Evolutionary conservation across 805 yeast species (phyloP).

Genomic region (Tetrapisispora pingtungensis): DNA sequence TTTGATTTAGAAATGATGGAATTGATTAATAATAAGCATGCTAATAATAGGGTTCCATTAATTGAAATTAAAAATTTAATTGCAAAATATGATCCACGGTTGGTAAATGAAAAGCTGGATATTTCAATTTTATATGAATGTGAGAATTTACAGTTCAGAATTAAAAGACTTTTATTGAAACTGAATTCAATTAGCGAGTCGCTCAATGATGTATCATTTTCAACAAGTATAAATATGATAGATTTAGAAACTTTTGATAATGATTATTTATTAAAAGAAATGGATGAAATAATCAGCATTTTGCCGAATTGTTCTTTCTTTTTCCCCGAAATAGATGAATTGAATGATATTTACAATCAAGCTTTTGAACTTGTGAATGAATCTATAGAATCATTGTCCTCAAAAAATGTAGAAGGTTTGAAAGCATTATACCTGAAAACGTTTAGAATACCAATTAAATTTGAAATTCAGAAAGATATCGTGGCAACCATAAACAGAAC

Average conservation of each 20-base stretch:
- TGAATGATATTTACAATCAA: constrained; percentile 3
- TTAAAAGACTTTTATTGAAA: not conserved
- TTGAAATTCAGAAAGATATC: not conserved
- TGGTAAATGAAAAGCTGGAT: not conserved
- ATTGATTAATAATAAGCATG: not conserved
- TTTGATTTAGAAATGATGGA: not conserved
- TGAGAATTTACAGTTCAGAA: not conserved
- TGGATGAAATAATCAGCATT: constrained; percentile 1
- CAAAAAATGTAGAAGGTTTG: constrained; percentile 4
- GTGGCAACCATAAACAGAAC: constrained; percentile 9
- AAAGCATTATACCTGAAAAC: constrained; percentile 7
- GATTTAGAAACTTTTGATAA: constrained; percentile 2
- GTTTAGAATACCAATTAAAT: constrained; percentile 8
- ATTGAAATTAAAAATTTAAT: not conserved
- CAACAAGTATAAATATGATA: constrained; percentile 5
- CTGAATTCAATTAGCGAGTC: not conserved
- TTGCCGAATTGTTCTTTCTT: constrained; percentile 6
- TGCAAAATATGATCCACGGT: not conserved
- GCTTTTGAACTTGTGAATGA: constrained; percentile 5
- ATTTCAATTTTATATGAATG: not conserved
- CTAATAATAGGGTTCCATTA: not conserved
- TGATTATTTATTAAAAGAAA: constrained; percentile 2
- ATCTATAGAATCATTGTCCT: constrained; percentile 3
- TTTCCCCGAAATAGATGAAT: constrained; percentile 8
- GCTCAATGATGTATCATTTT: not conserved